A percentile compares a stretch with the other conserved stretches of the same genome.
These are phyloP conservation scores for Phytophthora litchii DNA, from an alignment of 352 stramenopile species.

Conservation along the genomic window DNA sequence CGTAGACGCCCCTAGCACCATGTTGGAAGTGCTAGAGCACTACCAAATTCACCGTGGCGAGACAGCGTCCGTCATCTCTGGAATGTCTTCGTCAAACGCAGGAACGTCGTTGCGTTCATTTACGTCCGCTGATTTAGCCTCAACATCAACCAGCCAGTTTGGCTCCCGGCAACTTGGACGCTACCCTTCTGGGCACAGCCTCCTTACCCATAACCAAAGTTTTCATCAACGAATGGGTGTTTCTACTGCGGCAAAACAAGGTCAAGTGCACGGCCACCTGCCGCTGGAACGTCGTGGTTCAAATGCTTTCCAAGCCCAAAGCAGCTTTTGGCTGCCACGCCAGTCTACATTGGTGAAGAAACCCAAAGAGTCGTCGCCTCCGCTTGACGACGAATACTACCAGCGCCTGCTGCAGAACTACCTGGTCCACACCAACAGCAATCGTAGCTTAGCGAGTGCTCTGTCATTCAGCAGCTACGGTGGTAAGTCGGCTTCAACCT, in stretches of 20 bases:
- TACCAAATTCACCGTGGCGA: constrained; percentile 43
- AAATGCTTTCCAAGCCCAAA: constrained; percentile 28
- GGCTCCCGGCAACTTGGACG: constrained; percentile 33
- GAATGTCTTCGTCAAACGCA: constrained; percentile 47
- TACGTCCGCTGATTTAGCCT: constrained; percentile 48
- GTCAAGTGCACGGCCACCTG: constrained; percentile 4
- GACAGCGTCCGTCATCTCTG: constrained; percentile 31
- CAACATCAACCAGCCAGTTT: constrained; percentile 34
- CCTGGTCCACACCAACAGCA: constrained; percentile 62
- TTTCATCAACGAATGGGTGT: constrained; percentile 30
- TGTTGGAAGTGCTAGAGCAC: constrained; percentile 72
- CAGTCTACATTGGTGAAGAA: constrained; percentile 34
- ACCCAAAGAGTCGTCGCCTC: constrained; percentile 17
- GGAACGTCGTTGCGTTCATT: constrained; percentile 54
- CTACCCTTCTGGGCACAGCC: constrained; percentile 35
- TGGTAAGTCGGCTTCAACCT: constrained; percentile 9
- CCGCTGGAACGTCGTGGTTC: constrained; percentile 22
- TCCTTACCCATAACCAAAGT: constrained; percentile 34
- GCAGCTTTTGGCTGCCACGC: constrained; percentile 34
- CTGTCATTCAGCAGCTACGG: constrained; percentile 55
- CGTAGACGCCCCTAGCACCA: constrained; percentile 32
- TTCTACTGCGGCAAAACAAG: constrained; percentile 14
- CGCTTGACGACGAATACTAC: constrained; percentile 77
- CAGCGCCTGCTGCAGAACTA: constrained; percentile 64
- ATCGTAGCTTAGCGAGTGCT: constrained; percentile 40